Percentiles rank a stretch among this genome's conserved stretches.
phyloP scores from a whole-genome alignment of 1,284 basidiomycete genomes.

The Cystobasidiaceae sp. region DNA sequence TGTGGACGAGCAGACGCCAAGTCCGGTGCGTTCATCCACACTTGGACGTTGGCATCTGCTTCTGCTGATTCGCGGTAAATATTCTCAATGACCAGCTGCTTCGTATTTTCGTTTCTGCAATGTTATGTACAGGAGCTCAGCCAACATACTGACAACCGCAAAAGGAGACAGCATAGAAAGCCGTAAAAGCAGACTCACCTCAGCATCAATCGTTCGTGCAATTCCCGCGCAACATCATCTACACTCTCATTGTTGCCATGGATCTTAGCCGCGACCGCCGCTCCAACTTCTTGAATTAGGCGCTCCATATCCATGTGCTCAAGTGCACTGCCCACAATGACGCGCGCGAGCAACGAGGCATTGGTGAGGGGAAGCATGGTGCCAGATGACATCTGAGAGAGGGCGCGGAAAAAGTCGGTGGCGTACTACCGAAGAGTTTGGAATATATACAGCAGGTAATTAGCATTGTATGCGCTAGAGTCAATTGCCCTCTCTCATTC shows the following conservation, averaged over 20 bases:
- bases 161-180: not conserved
- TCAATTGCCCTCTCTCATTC: not conserved
- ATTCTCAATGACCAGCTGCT: slow-evolving; percentile 91
- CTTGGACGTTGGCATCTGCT: slow-evolving; percentile 79
- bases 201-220: slow-evolving; percentile 84
- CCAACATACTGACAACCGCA: not conserved
- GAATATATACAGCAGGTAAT: slow-evolving; percentile 40
- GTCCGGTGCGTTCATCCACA: slow-evolving; percentile 71
- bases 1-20: slow-evolving; percentile 70
- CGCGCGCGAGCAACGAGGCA: slow-evolving; percentile 90
- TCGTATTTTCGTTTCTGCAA: slow-evolving; percentile 82
- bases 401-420: slow-evolving; percentile 90
- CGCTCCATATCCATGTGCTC: slow-evolving; percentile 98
- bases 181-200: slow-evolving; percentile 36
- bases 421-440: slow-evolving; percentile 51
- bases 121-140: too few relatives aligned
- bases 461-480: slow-evolving; percentile 35
- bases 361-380: slow-evolving; percentile 94
- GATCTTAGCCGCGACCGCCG: slow-evolving; percentile 87
- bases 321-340: slow-evolving; percentile 92
- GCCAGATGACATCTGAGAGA: slow-evolving; percentile 85
- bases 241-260: slow-evolving; percentile 76
- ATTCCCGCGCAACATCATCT: slow-evolving; percentile 87
- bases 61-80: slow-evolving; percentile 84
- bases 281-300: slow-evolving; percentile 84